Evolutionary conservation across 805 yeast species (phyloP).

Genomic region (Wickerhamomyces alni): DNA sequence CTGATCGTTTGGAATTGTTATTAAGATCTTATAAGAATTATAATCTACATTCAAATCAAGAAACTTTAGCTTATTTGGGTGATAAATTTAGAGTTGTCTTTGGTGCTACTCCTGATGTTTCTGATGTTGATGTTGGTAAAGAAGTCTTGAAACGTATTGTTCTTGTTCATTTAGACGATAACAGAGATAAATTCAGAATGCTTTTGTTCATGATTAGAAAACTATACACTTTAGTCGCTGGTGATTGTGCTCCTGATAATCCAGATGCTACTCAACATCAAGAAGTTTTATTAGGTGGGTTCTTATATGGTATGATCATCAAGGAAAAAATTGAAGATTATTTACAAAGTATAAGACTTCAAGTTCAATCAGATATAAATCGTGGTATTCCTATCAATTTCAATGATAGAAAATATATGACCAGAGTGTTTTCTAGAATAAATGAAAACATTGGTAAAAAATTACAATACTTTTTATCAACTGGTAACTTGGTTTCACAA

Average conservation of each 20-base stretch:
- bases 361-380: slow-evolving; percentile 72
- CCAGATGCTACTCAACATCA: slow-evolving; percentile 99
- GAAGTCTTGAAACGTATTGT: slow-evolving; percentile 80
- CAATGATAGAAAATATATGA: slow-evolving; percentile 75
- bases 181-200: slow-evolving; percentile 79
- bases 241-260: slow-evolving; percentile 94
- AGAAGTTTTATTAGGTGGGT: slow-evolving; percentile 92
- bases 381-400: slow-evolving; percentile 81
- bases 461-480: slow-evolving; percentile 87
- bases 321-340: slow-evolving; percentile 97
- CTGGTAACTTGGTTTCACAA: slow-evolving; percentile 95
- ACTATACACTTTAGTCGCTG: slow-evolving; percentile 89
- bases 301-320: slow-evolving; percentile 92
- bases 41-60: slow-evolving; percentile 70
- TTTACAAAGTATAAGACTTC: slow-evolving; percentile 63
- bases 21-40: slow-evolving; percentile 84
- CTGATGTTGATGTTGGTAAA: slow-evolving; percentile 87
- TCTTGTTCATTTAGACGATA: slow-evolving; percentile 74
- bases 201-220: slow-evolving; percentile 92
- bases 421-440: slow-evolving; percentile 67
- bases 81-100: slow-evolving; percentile 93
- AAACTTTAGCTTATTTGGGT: slow-evolving; percentile 91
- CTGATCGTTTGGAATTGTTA: slow-evolving; percentile 94
- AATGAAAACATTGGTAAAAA: slow-evolving; percentile 95
- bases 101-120: slow-evolving; percentile 79